Evolutionary conservation across 129 eudicot genomes (phyloP).

Genomic region (Gnaphalium uliginosum): DNA sequence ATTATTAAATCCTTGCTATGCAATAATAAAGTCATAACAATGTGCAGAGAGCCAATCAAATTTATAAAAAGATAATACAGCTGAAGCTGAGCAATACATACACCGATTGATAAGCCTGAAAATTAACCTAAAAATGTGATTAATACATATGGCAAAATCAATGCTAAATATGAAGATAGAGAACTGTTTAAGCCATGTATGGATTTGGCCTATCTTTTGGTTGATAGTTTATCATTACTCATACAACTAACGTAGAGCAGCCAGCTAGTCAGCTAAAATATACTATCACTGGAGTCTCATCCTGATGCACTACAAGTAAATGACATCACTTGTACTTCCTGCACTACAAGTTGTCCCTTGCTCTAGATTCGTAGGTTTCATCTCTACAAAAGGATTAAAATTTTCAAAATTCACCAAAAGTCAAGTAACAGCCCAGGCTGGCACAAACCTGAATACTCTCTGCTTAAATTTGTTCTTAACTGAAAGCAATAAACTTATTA

Average conservation of each 20-base stretch:
- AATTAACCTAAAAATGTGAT: too few relatives aligned
- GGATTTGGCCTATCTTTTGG: too few relatives aligned
- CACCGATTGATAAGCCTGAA: too few relatives aligned
- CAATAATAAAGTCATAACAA: not conserved
- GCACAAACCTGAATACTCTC: not conserved
- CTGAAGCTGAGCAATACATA: slow-evolving; percentile 1
- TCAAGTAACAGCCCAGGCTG: slow-evolving; percentile 5
- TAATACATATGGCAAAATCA: too few relatives aligned
- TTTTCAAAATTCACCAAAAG: not conserved
- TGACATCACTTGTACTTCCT: slow-evolving; percentile 6
- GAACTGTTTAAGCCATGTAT: too few relatives aligned
- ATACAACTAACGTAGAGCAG: not conserved
- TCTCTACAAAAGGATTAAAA: not conserved
- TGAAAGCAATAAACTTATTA: too few relatives aligned
- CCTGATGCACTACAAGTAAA: not conserved
- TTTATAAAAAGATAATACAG: not conserved
- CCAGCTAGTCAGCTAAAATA: not conserved
- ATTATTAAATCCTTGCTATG: not conserved
- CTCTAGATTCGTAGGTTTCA: not conserved
- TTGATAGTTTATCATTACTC: not conserved
- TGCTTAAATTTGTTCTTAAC: not conserved
- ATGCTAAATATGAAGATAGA: too few relatives aligned
- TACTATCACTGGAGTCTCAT: not conserved
- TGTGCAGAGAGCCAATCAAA: not conserved
- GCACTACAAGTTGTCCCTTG: slow-evolving; percentile 1